Percentiles rank a stretch among this genome's conserved stretches.
phyloP scores from a whole-genome alignment of 75 land plant species.

The Selaginella tamariscina region DNA sequence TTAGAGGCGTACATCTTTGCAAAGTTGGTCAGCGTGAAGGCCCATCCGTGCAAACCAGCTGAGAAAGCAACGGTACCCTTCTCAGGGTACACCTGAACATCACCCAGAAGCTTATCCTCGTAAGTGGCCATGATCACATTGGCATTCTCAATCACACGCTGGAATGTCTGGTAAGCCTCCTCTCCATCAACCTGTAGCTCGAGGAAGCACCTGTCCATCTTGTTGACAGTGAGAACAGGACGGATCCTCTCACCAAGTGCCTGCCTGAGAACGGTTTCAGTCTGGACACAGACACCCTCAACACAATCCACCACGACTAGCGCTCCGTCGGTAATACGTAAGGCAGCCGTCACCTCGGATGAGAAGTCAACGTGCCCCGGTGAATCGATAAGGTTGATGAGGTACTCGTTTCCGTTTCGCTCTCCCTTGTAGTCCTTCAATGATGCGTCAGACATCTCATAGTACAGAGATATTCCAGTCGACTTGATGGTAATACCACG shows the following conservation, averaged over 20 bases:
- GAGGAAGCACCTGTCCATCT: conserved; percentile 92
- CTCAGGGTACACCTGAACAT: conserved; percentile 92
- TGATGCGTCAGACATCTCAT: conserved; percentile 38
- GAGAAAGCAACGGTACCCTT: conserved; percentile 95
- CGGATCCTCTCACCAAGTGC: conserved; percentile 87
- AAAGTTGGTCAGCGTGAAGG: conserved; percentile 81
- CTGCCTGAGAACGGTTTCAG: conserved; percentile 86
- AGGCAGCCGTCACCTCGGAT: conserved; percentile 92
- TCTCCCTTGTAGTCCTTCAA: conserved; percentile 40
- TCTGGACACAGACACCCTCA: conserved; percentile 92
- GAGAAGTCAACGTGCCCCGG: conserved; percentile 77
- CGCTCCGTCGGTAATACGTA: conserved; percentile 90
- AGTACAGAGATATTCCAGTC: conserved; percentile 52
- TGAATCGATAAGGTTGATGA: conserved; percentile 58
- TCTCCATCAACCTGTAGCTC: conserved; percentile 38
- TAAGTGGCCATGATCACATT: conserved; percentile 94
- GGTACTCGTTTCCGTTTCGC: conserved; percentile 39
- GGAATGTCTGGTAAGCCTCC: conserved; percentile 70
- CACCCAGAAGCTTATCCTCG: conserved; percentile 82
- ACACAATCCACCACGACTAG: conserved; percentile 86
- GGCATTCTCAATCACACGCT: conserved; percentile 68
- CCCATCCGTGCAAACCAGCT: conserved; percentile 94
- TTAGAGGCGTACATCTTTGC: conserved; percentile 92
- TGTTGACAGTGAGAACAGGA: conserved; percentile 92
- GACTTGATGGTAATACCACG: conserved; percentile 75